A percentile compares a stretch with the other conserved stretches of the same genome.
Evolutionary conservation across 2,329 filamentous ascomycete species (phyloP).

Genomic region (Didymella exigua): DNA sequence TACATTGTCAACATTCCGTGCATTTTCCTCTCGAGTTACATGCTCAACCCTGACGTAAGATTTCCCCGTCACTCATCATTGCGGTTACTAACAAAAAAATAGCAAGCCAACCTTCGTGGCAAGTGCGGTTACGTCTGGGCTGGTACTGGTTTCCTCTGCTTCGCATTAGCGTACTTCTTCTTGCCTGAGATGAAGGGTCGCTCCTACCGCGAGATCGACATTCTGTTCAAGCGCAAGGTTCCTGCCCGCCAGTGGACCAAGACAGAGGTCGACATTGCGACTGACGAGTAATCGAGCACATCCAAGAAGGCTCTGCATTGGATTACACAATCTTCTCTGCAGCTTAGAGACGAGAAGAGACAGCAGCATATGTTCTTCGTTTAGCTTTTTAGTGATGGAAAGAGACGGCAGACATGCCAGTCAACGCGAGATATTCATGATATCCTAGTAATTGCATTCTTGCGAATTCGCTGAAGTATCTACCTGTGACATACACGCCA

Average conservation of each 20-base stretch:
- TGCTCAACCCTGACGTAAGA: conserved; percentile 61
- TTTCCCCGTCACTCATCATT: conserved; percentile 47
- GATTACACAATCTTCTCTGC: not conserved
- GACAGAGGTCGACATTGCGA: conserved; percentile 62
- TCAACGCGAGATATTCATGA: not conserved
- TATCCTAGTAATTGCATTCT: not conserved
- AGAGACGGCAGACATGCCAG: not conserved
- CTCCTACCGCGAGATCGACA: conserved; percentile 59
- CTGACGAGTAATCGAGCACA: conserved; percentile 62
- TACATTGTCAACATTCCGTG: conserved; percentile 70
- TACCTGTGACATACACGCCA: too few relatives aligned
- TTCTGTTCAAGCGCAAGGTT: conserved; percentile 53
- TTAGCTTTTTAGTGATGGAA: not conserved
- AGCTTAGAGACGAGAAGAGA: not conserved
- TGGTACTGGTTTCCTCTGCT: conserved; percentile 61
- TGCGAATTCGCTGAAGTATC: too few relatives aligned
- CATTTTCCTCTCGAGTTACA: conserved; percentile 66
- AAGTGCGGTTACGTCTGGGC: conserved; percentile 43
- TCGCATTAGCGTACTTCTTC: conserved; percentile 55
- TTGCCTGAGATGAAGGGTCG: conserved; percentile 62
- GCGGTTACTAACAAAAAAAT: conserved; percentile 65
- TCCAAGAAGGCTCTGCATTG: not conserved
- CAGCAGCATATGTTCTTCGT: not conserved
- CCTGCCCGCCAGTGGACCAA: conserved; percentile 62
- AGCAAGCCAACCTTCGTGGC: conserved; percentile 56